Percentiles rank a stretch among this genome's conserved stretches.
phyloP scores from a whole-genome alignment of 768 basidiomycete species.

The Mycena venus region DNA sequence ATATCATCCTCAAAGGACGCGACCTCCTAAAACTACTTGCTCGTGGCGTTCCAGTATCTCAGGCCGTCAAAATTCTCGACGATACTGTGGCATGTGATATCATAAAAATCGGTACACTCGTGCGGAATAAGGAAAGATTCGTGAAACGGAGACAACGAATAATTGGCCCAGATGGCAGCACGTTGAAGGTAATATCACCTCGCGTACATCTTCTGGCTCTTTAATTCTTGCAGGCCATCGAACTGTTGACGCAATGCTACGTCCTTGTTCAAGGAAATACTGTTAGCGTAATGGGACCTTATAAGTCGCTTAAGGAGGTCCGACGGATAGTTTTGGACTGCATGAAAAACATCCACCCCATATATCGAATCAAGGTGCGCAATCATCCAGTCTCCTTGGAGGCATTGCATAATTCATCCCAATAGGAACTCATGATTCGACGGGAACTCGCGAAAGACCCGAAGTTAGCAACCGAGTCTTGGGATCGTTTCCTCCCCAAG shows the following conservation, averaged over 20 bases:
- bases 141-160: conserved; percentile 97
- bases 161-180: conserved; percentile 97
- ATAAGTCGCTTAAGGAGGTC: conserved; percentile 96
- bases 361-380: conserved; percentile 95
- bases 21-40: conserved; percentile 97
- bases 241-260: conserved; percentile 95
- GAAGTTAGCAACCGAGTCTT: conserved; percentile 91
- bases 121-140: conserved; percentile 96
- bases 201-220: not conserved
- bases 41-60: conserved; percentile 86
- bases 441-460: conserved; percentile 98
- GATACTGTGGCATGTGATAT: conserved; percentile 95
- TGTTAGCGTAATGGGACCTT: conserved; percentile 97
- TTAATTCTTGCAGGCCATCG: conserved; percentile 81
- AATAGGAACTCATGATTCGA: conserved; percentile 96
- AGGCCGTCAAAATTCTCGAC: conserved; percentile 91
- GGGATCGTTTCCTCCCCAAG: conserved; percentile 97
- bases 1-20: conserved; percentile 94
- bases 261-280: conserved; percentile 98
- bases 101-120: conserved; percentile 95
- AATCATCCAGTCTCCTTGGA: not conserved
- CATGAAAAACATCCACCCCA: conserved; percentile 99
- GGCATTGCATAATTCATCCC: conserved; percentile 9
- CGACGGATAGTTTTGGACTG: conserved; percentile 97
- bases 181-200: conserved; percentile 81